Conservation (phyloP, 805 yeast genomes). For the Pichia deserticola region DNA sequence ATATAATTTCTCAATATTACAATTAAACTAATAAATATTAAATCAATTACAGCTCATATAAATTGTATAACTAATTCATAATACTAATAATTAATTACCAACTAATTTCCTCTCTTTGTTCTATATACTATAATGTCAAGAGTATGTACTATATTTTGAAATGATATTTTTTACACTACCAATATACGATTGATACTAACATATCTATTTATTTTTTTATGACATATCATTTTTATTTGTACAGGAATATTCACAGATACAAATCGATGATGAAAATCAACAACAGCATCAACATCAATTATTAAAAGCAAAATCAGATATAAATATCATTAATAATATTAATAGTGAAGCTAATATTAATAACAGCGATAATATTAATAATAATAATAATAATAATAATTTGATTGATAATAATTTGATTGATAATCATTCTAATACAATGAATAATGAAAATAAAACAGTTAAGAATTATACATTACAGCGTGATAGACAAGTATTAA, state of each 20-base stretch:
- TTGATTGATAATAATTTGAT: no score
- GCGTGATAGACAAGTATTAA: slow-evolving; percentile 3
- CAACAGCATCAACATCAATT: slow-evolving; percentile 13
- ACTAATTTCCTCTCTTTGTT: no score
- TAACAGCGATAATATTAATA: slow-evolving; percentile 1
- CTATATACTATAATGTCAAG: slow-evolving; percentile 3
- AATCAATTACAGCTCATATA: no score
- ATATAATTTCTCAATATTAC: no score
- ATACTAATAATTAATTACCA: no score
- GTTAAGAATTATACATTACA: not conserved
- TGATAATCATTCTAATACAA: no score
- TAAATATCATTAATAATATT: not conserved
- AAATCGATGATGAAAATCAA: slow-evolving; percentile 26
- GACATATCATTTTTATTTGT: not conserved
- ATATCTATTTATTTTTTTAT: not conserved
- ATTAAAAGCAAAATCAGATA: not conserved
- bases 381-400: not conserved
- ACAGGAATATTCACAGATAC: slow-evolving; percentile 23
- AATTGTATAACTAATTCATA: no score
- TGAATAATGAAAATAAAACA: not conserved
- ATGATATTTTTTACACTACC: no score
- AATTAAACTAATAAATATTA: no score
- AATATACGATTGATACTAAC: not conserved
- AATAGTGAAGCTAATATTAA: not conserved
- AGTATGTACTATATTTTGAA: slow-evolving; percentile 2